Conservation (phyloP, 2,329 filamentous ascomycete species). For the Paraphaeosphaeria minitans region DNA sequence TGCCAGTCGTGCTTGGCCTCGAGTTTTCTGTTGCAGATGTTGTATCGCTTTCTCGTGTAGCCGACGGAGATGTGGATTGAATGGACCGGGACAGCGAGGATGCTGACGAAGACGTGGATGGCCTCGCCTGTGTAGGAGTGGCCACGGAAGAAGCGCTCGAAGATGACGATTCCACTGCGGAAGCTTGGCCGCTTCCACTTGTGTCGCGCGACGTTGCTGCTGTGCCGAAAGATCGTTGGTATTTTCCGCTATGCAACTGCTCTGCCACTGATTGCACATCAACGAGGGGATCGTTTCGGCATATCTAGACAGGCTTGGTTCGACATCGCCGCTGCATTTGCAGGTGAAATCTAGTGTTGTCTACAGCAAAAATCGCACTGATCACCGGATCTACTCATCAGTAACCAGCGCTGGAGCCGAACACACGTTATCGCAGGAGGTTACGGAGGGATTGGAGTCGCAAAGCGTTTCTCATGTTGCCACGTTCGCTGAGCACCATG, state of each 20-base stretch:
- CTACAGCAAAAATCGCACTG: too few relatives aligned
- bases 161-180: neutral
- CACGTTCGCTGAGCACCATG: too few relatives aligned
- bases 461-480: too few relatives aligned
- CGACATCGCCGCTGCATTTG: neutral
- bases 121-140: neutral
- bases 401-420: too few relatives aligned
- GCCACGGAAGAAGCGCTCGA: neutral
- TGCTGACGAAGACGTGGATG: neutral
- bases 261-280: neutral
- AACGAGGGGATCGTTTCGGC: neutral
- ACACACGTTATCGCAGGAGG: too few relatives aligned
- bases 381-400: too few relatives aligned
- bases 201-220: neutral
- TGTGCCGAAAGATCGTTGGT: neutral
- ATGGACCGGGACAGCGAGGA: neutral
- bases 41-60: neutral
- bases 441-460: too few relatives aligned
- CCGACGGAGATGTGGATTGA: neutral
- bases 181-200: neutral
- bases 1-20: neutral
- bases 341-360: too few relatives aligned
- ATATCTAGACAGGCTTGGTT: neutral
- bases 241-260: neutral
- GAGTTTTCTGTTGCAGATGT: neutral